Evolutionary conservation across 1,139 yeast genomes (phyloP), one percentile per base, ranked within the genome.

Genomic region (Suhomyces ambrosiae): DNA sequence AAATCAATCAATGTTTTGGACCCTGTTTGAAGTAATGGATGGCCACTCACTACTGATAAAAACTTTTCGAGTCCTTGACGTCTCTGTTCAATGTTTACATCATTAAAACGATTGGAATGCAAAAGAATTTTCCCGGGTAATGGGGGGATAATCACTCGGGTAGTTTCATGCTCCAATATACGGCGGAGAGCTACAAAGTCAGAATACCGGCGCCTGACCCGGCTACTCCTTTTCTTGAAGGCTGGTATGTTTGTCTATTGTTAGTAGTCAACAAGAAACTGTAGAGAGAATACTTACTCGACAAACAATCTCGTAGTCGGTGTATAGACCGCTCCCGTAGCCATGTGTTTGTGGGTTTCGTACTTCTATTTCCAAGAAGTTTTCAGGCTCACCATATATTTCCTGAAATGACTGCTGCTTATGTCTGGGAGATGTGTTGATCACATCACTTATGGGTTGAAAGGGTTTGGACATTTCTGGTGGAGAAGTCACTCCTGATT

Each of bases 351-450:
- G 79, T 6, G 95, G 95, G 57, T 82, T 82, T 34, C 76, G 67
- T 38, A 83, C 79, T 60, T 90, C 97, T 27, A 94, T 82, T 61
- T 92, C 98, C 31, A 92, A 72, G 54, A 89, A 88, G 63, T 89
- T 88, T 61, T 92, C 98, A 0, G 97, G 97, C 50, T 86, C 96
- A 1, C 95, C 96, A 54, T 92, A 92, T 31, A 86, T 76, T 53
- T 88, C 96, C 48, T 79, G 86, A 59, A 82, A 82, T 7, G 88
- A 75, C 58, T 86, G 95, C 46, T 71, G 75, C 48, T 76, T 78
- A 47, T 68, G 59, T 38, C 55, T 56, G 23, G 68, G 53, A 6
- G 66, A 48, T 12, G 68, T 63, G 45, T 61, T 62, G 38, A 71
- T 63, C 23, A 70, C 61, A 37, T 71, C 76, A 48, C 74, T 68